Evolutionary conservation across 768 basidiomycete species (phyloP), one percentile per base, ranked within the genome.

Genomic region (Leccinum aurantiacum): DNA sequence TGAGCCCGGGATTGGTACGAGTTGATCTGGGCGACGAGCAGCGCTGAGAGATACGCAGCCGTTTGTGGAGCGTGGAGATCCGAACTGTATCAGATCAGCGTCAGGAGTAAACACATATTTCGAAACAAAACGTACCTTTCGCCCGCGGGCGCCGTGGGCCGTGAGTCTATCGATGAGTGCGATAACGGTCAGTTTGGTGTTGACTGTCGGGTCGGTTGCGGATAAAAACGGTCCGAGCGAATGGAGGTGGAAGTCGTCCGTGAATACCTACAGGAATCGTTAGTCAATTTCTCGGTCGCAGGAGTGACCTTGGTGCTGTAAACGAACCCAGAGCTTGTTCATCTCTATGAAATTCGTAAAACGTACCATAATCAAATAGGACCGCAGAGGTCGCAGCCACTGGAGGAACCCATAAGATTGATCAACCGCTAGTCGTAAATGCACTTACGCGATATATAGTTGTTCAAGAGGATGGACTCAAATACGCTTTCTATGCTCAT

Each of bases 141-240:
- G 24, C 24, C 24, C 97, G 2, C 95, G 85, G 1, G 97, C 95
- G 49, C 97, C 97, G 69, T 95, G 98, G 1, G 94, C 88, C 0
- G 97, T 97, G 13, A 99, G 80, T 14, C 96, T 86, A 75, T 99
- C 96, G 66, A 98, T 97, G 29, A 99, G 82, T 0, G 96, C 93
- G 53, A 99, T 99, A 57, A 98, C 97, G 65, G 98, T 98, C 64
- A 90, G 85, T 76, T 99, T 99, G 79, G 98, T 98, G 76, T 97
- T 97, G 69, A 99, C 97, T 71, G 95, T 93, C 53, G 95, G 95
- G 71, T 99, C 96, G 0, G 95, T 97, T 1, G 97, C 93, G 9
- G 91, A 90, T 25, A 98, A 84, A 85, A 99, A 98, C 1, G 93
- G 93, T 0, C 91, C 91, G 17, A 99, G 87, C 0, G 93, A 88